These are phyloP conservation scores for Hygrophila difformis DNA, from an alignment of 257 asterid species.

Conservation along the genomic window DNA sequence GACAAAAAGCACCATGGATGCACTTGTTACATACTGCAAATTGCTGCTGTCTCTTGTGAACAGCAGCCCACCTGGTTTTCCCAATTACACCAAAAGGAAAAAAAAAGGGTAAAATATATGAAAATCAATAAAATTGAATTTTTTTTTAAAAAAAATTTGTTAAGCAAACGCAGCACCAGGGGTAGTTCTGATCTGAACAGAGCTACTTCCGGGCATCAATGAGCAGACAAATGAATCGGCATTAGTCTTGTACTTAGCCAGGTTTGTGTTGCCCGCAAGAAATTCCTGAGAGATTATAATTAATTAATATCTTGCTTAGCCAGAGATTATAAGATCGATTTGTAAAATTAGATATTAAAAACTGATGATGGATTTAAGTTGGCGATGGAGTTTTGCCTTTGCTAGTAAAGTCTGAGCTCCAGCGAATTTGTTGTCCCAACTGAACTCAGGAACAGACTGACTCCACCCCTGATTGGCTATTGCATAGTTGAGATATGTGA, in stretches of 20 bases:
- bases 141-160: too few species aligned
- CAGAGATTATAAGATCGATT: too few species aligned
- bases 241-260: constrained; percentile 43
- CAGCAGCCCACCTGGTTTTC: constrained; percentile 62
- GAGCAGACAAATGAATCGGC: constrained; percentile 68
- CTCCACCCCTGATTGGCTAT: constrained; percentile 52
- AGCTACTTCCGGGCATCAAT: constrained; percentile 69
- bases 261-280: constrained; percentile 34
- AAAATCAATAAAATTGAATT: too few species aligned
- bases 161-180: constrained; percentile 71
- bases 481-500: constrained; percentile 38
- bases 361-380: too few species aligned
- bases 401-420: constrained; percentile 71
- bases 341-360: too few species aligned
- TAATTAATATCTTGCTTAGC: too few species aligned
- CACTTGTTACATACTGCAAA: constrained; percentile 55
- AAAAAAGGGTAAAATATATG: neutral
- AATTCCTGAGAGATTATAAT: constrained; percentile 73
- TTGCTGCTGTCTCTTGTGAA: constrained; percentile 58
- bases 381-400: too few species aligned
- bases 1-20: constrained; percentile 40
- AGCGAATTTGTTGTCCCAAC: constrained; percentile 83
- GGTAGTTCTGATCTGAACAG: constrained; percentile 53
- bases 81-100: neutral
- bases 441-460: constrained; percentile 50